phyloP scores from a whole-genome alignment of 345 rosid genomes.

The Orychophragmus violaceus region DNA sequence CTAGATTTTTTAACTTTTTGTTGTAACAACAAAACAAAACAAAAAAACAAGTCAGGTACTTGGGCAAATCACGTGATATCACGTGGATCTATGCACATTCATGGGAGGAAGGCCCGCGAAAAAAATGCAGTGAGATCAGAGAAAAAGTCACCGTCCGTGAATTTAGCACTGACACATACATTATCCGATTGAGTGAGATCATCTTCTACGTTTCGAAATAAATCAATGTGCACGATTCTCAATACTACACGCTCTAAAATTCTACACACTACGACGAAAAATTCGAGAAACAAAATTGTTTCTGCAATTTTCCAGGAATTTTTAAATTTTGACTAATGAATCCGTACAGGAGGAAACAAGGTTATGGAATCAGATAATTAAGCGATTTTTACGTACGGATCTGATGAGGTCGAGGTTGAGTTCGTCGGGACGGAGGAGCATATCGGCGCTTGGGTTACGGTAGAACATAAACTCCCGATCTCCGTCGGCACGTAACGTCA shows the following conservation, averaged over 20 bases:
- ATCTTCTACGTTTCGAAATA: conserved; percentile 9
- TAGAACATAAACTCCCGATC: conserved; percentile 67
- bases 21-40: too few relatives aligned
- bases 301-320: background rate
- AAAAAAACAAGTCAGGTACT: background rate
- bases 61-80: conserved; percentile 25
- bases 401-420: conserved; percentile 46
- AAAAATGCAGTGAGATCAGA: background rate
- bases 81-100: conserved; percentile 26
- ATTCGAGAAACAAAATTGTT: background rate
- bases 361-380: background rate
- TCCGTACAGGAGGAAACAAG: too few relatives aligned
- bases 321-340: too few relatives aligned
- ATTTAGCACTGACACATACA: background rate
- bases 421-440: conserved; percentile 60
- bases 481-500: conserved; percentile 52
- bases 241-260: background rate
- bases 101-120: conserved; percentile 15
- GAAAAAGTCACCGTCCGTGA: conserved; percentile 18
- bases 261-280: too few relatives aligned
- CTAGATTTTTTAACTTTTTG: too few relatives aligned
- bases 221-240: background rate
- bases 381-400: conserved; percentile 33
- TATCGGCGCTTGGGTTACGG: conserved; percentile 69
- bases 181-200: conserved; percentile 1